Percentiles rank a stretch among this genome's conserved stretches.
phyloP scores from a whole-genome alignment of 148 eudicot genomes.

The Gaultheria prostrata region DNA sequence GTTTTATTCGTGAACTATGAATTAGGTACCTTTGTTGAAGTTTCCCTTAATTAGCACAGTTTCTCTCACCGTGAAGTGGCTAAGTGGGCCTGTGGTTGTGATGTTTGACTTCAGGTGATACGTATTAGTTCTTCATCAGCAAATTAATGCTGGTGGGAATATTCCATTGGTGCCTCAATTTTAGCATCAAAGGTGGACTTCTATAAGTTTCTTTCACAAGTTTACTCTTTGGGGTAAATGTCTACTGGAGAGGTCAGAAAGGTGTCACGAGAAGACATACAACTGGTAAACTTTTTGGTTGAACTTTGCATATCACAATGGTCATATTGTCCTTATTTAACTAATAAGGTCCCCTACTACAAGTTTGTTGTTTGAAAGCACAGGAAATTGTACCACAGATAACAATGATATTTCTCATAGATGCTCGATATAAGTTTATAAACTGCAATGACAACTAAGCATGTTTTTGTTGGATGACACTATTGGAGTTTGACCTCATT shows the following conservation, averaged over 20 bases:
- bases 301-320: not conserved
- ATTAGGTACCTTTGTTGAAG: not conserved
- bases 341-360: too few relatives aligned
- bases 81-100: not conserved
- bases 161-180: not conserved
- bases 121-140: not conserved
- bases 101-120: not conserved
- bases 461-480: not conserved
- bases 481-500: not conserved
- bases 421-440: not conserved
- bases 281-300: slow-evolving; percentile 46
- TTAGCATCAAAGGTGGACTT: slow-evolving; percentile 7
- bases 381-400: not conserved
- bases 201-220: slow-evolving; percentile 17
- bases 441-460: not conserved
- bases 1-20: not conserved
- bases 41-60: not conserved
- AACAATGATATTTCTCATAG: not conserved
- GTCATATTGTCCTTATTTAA: not conserved
- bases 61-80: not conserved
- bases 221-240: slow-evolving; percentile 35
- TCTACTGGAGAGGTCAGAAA: slow-evolving; percentile 63
- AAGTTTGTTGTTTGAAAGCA: not conserved
- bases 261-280: slow-evolving; percentile 63
- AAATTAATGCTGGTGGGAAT: not conserved